phyloP scores from a whole-genome alignment of 768 basidiomycete genomes.

The Mycena venus region DNA sequence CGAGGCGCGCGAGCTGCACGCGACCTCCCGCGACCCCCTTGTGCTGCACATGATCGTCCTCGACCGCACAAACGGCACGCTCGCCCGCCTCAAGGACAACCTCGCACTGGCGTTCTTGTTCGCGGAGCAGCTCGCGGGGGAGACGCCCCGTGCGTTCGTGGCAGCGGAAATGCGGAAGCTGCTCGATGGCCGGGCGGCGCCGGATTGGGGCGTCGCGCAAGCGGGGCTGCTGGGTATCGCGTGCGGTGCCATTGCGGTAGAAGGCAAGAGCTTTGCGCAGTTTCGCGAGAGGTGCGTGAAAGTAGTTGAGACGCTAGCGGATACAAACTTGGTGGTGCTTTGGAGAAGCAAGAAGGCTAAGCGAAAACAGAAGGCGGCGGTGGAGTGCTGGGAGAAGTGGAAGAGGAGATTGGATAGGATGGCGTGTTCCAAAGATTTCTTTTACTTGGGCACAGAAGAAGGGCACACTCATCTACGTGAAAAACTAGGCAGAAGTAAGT shows the following conservation, averaged over 20 bases:
- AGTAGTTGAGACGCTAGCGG: conserved; percentile 18
- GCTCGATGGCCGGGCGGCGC: neutral
- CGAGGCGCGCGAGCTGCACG: conserved; percentile 1
- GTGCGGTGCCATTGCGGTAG: neutral
- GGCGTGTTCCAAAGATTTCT: conserved; percentile 16
- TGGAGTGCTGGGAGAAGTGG: conserved; percentile 14
- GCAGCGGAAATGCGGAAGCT: neutral
- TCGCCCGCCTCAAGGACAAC: conserved; percentile 10
- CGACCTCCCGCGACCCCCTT: neutral
- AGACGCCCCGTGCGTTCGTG: conserved; percentile 4
- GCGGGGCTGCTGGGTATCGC: conserved; percentile 11
- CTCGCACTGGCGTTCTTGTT: conserved; percentile 7
- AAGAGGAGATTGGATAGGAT: conserved; percentile 16
- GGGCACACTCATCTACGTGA: conserved; percentile 11
- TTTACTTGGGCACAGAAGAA: conserved; percentile 23
- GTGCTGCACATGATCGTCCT: conserved; percentile 22
- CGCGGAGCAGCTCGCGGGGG: neutral
- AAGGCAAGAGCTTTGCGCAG: conserved; percentile 1
- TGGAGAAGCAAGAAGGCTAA: conserved; percentile 30
- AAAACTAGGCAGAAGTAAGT: conserved; percentile 15
- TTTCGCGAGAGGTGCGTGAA: conserved; percentile 6
- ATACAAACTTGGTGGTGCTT: neutral
- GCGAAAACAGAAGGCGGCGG: conserved; percentile 7
- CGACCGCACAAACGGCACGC: neutral
- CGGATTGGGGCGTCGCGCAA: neutral